phyloP scores from a whole-genome alignment of 1,284 basidiomycete species.

The Tetrapyrgos nigripes region DNA sequence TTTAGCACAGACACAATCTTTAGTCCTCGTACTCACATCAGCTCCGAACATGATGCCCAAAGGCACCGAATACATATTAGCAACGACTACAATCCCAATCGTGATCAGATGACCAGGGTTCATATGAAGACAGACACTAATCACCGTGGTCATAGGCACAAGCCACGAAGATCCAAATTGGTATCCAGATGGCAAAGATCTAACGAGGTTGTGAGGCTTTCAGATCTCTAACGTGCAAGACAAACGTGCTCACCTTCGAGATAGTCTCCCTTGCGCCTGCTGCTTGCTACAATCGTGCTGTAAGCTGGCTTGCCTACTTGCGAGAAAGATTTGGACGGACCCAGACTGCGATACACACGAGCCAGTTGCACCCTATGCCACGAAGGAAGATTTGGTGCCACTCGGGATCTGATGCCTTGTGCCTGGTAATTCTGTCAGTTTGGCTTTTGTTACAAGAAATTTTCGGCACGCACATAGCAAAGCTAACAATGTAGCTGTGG shows the following conservation, averaged over 20 bases:
- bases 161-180: slow-evolving; percentile 81
- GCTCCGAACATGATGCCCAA: slow-evolving; percentile 78
- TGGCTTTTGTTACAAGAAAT: not conserved
- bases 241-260: slow-evolving; percentile 59
- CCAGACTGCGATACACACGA: slow-evolving; percentile 82
- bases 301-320: too few relatives aligned
- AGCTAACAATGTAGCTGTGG: slow-evolving; percentile 54
- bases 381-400: slow-evolving; percentile 81
- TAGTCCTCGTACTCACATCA: slow-evolving; percentile 46
- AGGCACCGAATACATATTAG: slow-evolving; percentile 80
- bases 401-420: slow-evolving; percentile 66
- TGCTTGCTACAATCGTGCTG: slow-evolving; percentile 77
- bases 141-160: slow-evolving; percentile 77
- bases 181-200: slow-evolving; percentile 76
- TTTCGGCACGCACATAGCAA: slow-evolving; percentile 56
- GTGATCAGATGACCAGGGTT: not conserved
- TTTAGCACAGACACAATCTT: too few relatives aligned
- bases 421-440: slow-evolving; percentile 39
- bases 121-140: slow-evolving; percentile 18
- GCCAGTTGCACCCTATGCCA: slow-evolving; percentile 82
- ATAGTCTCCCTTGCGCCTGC: slow-evolving; percentile 74
- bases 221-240: not conserved
- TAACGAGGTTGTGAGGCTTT: slow-evolving; percentile 22
- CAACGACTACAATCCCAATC: slow-evolving; percentile 60
- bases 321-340: slow-evolving; percentile 44